phyloP scores from a whole-genome alignment of 2,329 filamentous ascomycete species.

The Tolypocladium pustulatum region DNA sequence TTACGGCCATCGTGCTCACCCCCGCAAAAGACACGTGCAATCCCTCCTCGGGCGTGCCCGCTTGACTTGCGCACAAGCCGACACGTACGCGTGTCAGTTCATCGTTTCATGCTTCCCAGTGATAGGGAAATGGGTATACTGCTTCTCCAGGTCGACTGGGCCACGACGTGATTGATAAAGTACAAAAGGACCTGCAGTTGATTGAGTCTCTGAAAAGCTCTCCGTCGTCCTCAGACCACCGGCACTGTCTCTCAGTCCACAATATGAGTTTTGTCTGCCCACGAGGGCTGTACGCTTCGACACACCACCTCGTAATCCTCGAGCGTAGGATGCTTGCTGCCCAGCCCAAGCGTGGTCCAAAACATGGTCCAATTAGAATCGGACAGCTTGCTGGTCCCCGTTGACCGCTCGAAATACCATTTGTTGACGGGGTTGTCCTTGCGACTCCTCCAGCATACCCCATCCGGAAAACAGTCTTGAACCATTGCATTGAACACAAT shows the following conservation, averaged over 20 bases:
- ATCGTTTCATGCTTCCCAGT: neutral
- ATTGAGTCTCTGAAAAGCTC: neutral
- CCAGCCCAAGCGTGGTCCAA: slow-evolving; percentile 71
- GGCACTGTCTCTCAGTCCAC: slow-evolving; percentile 35
- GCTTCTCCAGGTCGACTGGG: neutral
- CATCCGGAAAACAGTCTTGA: slow-evolving; percentile 72
- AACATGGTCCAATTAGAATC: slow-evolving; percentile 96
- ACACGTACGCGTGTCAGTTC: neutral
- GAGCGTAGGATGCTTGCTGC: slow-evolving; percentile 44
- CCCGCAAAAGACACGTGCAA: neutral
- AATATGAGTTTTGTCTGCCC: slow-evolving; percentile 48
- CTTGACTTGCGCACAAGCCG: neutral
- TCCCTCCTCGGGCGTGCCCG: neutral
- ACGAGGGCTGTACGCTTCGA: slow-evolving; percentile 50
- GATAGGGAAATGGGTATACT: neutral
- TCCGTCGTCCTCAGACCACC: neutral
- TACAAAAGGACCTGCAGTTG: neutral
- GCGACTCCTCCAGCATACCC: slow-evolving; percentile 86
- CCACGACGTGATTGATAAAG: neutral
- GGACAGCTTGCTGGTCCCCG: slow-evolving; percentile 71
- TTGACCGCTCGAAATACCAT: slow-evolving; percentile 93
- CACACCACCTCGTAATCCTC: slow-evolving; percentile 69
- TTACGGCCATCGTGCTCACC: neutral
- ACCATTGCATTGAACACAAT: slow-evolving; percentile 97
- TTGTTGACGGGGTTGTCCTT: slow-evolving; percentile 95